Percentiles rank a stretch among this genome's conserved stretches.
Conservation (phyloP, 192 early-diverging fungal genomes). For the Backusella psychrophila region DNA sequence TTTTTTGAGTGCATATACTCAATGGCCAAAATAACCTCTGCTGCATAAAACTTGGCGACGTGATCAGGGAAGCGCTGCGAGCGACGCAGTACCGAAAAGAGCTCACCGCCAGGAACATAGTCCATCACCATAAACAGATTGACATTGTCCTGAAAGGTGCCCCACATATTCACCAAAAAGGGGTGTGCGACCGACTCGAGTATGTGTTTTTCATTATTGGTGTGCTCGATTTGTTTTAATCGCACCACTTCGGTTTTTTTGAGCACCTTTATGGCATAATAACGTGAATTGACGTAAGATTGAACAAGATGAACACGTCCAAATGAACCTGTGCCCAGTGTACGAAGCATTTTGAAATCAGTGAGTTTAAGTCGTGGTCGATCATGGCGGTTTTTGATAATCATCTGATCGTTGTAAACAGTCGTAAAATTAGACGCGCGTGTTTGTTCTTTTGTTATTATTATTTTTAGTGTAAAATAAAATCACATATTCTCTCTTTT, state of each 20-base stretch:
- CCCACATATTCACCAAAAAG: constrained; percentile 86
- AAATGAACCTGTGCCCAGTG: constrained; percentile 97
- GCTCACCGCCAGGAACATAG: constrained; percentile 94
- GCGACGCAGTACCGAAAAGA: constrained; percentile 76
- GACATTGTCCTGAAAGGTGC: constrained; percentile 90
- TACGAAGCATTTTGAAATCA: constrained; percentile 86
- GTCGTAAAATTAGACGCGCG: constrained; percentile 1
- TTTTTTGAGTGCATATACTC: constrained; percentile 77
- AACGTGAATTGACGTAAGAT: constrained; percentile 74
- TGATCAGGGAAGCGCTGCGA: constrained; percentile 74
- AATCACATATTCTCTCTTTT: too few relatives aligned
- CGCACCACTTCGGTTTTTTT: constrained; percentile 94
- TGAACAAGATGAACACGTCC: constrained; percentile 95
- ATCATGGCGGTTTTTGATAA: constrained; percentile 33
- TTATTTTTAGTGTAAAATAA: not conserved
- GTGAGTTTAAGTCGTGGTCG: constrained; percentile 61
- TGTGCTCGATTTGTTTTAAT: constrained; percentile 97
- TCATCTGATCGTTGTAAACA: constrained; percentile 31
- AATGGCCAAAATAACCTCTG: constrained; percentile 72
- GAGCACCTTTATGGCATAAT: constrained; percentile 97
- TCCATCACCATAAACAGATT: constrained; percentile 98
- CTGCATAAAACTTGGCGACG: constrained; percentile 73
- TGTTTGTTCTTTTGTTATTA: not conserved
- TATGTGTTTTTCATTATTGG: constrained; percentile 96
- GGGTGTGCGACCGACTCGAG: constrained; percentile 86